phyloP scores from a whole-genome alignment of 768 basidiomycete species.

The Clavulina sp. region DNA sequence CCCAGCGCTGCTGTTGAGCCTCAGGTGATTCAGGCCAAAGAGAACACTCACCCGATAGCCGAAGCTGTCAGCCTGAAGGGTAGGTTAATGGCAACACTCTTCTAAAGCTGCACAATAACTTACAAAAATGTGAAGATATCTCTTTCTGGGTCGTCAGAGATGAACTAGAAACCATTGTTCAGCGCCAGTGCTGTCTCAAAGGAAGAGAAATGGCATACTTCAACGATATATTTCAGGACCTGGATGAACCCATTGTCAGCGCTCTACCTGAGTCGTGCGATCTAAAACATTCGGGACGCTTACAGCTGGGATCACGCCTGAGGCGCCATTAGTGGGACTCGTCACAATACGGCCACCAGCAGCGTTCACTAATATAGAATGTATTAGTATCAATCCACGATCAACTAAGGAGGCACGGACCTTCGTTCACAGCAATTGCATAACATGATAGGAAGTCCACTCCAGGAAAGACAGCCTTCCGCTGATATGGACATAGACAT shows the following conservation, averaged over 20 bases:
- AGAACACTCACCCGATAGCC: neutral
- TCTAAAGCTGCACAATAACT: slow-evolving; percentile 15
- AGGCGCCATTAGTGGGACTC: slow-evolving; percentile 80
- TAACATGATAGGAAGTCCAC: slow-evolving; percentile 90
- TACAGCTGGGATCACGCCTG: slow-evolving; percentile 63
- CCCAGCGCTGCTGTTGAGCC: slow-evolving; percentile 1
- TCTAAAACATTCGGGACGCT: neutral
- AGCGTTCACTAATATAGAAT: slow-evolving; percentile 62
- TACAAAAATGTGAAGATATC: slow-evolving; percentile 80
- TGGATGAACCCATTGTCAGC: neutral
- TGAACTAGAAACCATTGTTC: slow-evolving; percentile 33
- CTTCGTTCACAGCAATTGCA: slow-evolving; percentile 88
- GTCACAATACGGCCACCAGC: slow-evolving; percentile 88
- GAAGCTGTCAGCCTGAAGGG: slow-evolving; percentile 3
- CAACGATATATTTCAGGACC: slow-evolving; percentile 75
- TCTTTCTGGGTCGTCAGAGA: slow-evolving; percentile 80
- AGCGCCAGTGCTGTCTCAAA: neutral
- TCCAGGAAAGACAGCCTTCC: slow-evolving; percentile 75
- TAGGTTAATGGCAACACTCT: neutral
- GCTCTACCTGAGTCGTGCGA: neutral
- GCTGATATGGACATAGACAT: slow-evolving; percentile 24
- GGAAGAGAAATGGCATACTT: slow-evolving; percentile 26
- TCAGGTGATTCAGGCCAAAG: neutral
- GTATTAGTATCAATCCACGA: neutral
- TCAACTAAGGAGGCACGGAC: too few species aligned